Base-by-base conservation (phyloP, 768 basidiomycete species). In the Macrolepiota dolichaula region DNA sequence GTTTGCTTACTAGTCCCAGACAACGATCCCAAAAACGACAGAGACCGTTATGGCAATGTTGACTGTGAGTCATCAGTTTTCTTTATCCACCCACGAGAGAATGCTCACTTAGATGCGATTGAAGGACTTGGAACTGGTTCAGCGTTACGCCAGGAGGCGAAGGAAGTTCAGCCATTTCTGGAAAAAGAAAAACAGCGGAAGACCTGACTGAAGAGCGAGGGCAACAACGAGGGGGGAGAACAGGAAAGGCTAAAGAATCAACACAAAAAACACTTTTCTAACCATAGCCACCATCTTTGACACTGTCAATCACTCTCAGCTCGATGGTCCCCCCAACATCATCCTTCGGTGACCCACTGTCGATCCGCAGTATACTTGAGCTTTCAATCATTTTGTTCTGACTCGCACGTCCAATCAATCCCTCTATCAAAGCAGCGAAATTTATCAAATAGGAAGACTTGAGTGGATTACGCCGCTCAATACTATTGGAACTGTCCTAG, bases 1-100 rank as follows among this genome's bases (percentile, higher is more conserved):
- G 35, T 5, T 12, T 17, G 51, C 57, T 46, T 15, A 58, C 57
- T 58, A 58, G 57, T 58, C 57, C 57, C 57, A 58, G 15, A 58
- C 36, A 11, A 58, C 32, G 22, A 58, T 36, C 24, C 57, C 57
- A 7, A 58, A 58, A 19, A 35, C 57, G n/a, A 51, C 57, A 11
- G 57, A 44, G 12, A 44, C 37, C 12, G 57, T 58, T 4, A 58
- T 58, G 19, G 57, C 57, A 25, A 58, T 38, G 17, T 47, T 51
- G 36, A 58, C 57, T 58, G 25, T 35, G 36, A 22, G 11, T n/a
- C 17, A 13, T 32, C 4, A 36, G 46, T 7, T 13, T 5, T 19
- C 40, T n/a, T 0, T 22, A n/a, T 25, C 12, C 6, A n/a, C 24
- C 12, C 11, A 6, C 22, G 24, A 29, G 29, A 19, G 24, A 7